Evolutionary conservation across 495 filamentous ascomycete species (phyloP).

Genomic region (Penicillium malachiteum): DNA sequence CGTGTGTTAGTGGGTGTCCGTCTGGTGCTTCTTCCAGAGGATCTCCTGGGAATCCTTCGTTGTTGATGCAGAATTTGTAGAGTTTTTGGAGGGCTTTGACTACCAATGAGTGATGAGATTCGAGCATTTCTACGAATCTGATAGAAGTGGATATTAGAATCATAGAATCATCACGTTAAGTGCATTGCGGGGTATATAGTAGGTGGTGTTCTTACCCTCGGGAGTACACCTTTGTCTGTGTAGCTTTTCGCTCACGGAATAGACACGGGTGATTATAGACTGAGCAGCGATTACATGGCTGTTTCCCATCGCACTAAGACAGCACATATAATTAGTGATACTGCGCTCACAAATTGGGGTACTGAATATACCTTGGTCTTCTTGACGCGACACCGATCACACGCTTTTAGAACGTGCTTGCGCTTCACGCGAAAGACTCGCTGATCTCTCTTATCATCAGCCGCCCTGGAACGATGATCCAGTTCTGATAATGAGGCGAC

Average conservation of each 20-base stretch:
- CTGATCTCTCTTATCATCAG: conserved; percentile 43
- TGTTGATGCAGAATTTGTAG: conserved; percentile 45
- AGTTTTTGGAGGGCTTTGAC: conserved; percentile 47
- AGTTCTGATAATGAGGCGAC: conserved; percentile 35
- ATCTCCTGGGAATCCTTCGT: conserved; percentile 48
- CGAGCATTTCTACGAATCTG: conserved; percentile 51
- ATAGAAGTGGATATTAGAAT: background rate
- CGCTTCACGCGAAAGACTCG: conserved; percentile 51
- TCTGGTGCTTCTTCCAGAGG: conserved; percentile 42
- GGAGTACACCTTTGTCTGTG: conserved; percentile 49
- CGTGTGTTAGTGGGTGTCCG: conserved; percentile 45
- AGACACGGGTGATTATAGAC: conserved; percentile 49
- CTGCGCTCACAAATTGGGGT: too few relatives aligned
- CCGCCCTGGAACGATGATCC: conserved; percentile 28
- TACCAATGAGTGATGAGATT: conserved; percentile 46
- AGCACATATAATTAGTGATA: background rate
- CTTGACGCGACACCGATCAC: conserved; percentile 50
- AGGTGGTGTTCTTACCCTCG: conserved; percentile 34
- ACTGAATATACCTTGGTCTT: conserved; percentile 44
- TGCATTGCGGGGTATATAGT: conserved; percentile 3
- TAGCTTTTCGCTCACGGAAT: conserved; percentile 49
- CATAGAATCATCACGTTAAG: too few relatives aligned
- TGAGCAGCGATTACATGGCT: conserved; percentile 49
- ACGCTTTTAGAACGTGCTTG: conserved; percentile 50
- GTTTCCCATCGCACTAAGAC: conserved; percentile 51